These are phyloP conservation scores for Phlyctochytrium arcticum DNA, from an alignment of 192 early-diverging fungal genomes.

Conservation along the genomic window DNA sequence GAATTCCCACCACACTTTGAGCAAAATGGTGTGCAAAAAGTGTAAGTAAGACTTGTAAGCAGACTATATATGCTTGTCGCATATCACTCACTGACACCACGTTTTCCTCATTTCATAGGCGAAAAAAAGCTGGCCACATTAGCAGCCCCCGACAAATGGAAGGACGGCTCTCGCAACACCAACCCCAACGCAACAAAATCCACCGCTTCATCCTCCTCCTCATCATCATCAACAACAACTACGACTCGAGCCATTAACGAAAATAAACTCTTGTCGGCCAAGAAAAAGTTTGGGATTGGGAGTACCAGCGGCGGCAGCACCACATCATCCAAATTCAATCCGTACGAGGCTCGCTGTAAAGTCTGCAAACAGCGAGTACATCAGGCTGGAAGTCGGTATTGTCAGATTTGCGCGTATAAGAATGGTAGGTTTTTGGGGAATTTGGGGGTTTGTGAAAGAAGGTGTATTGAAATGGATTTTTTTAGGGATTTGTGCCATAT, in stretches of 20 bases:
- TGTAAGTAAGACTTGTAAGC: conserved; percentile 27
- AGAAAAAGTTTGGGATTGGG: conserved; percentile 17
- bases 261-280: conserved; percentile 40
- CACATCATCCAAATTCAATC: conserved; percentile 30
- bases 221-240: not conserved
- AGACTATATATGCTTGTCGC: not conserved
- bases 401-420: conserved; percentile 39
- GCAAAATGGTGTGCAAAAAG: conserved; percentile 42
- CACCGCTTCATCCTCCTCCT: not conserved
- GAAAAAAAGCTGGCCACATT: conserved; percentile 42
- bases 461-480: too few species aligned
- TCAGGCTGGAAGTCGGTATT: conserved; percentile 30
- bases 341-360: conserved; percentile 33
- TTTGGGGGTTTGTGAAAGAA: too few species aligned
- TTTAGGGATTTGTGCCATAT: conserved; percentile 42
- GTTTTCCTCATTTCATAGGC: not conserved
- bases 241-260: conserved; percentile 21
- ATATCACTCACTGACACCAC: not conserved
- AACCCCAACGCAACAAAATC: not conserved
- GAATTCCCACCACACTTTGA: not conserved
- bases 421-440: conserved; percentile 26
- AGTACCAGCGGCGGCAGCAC: not conserved
- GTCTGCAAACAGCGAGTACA: conserved; percentile 29
- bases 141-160: conserved; percentile 32
- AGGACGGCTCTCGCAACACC: conserved; percentile 8